These are phyloP conservation scores for Candida sp. DNA, from an alignment of 1,139 yeast species.

Conservation along the genomic window DNA sequence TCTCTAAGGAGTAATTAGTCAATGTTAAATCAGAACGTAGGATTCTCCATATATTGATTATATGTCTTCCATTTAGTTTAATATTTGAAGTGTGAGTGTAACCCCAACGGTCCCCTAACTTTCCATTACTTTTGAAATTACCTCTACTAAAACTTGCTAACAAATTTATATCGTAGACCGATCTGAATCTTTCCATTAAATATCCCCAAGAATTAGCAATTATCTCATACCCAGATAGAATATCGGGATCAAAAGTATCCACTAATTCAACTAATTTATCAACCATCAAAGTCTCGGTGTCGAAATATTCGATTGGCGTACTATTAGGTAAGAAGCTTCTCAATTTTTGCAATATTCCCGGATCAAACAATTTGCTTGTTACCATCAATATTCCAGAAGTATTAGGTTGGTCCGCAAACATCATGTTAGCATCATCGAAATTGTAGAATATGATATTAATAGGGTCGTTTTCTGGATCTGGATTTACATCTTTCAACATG, in stretches of 20 bases:
- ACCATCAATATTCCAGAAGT: conserved; percentile 17
- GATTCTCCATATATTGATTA: conserved; percentile 81
- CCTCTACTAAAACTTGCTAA: conserved; percentile 44
- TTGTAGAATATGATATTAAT: conserved; percentile 63
- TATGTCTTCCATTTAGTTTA: conserved; percentile 72
- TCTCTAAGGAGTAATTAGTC: conserved; percentile 73
- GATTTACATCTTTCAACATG: conserved; percentile 37
- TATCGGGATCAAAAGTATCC: conserved; percentile 76
- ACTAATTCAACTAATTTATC: conserved; percentile 54
- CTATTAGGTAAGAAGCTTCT: not conserved
- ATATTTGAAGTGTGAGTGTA: conserved; percentile 73
- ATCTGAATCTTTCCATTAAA: conserved; percentile 60
- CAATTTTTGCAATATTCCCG: conserved; percentile 10
- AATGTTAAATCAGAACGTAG: conserved; percentile 61
- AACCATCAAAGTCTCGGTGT: conserved; percentile 55
- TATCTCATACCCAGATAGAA: conserved; percentile 81
- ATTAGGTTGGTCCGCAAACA: conserved; percentile 13
- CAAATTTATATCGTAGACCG: conserved; percentile 49
- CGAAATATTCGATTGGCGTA: conserved; percentile 26
- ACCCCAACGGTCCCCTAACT: conserved; percentile 77
- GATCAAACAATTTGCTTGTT: conserved; percentile 3
- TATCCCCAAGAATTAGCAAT: conserved; percentile 90
- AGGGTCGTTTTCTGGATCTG: conserved; percentile 66
- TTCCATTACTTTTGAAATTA: conserved; percentile 43
- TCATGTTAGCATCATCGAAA: conserved; percentile 43